These are phyloP conservation scores for Fulvia fulva DNA, from an alignment of 2,329 filamentous ascomycete species.

Conservation along the genomic window DNA sequence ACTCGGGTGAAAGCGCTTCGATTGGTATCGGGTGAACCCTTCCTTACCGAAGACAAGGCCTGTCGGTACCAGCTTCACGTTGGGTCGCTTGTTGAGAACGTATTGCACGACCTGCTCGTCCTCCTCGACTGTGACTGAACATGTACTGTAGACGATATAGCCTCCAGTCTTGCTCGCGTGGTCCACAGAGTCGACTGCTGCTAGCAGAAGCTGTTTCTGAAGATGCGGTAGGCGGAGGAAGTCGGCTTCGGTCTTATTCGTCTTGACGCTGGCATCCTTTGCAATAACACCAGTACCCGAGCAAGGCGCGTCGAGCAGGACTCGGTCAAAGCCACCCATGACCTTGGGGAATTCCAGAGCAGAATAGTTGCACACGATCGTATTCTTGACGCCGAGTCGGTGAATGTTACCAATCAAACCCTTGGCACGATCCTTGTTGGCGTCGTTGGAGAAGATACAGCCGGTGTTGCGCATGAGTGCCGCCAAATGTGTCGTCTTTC, in stretches of 20 bases:
- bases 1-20: slow-evolving; percentile 84
- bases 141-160: slow-evolving; percentile 95
- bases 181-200: slow-evolving; percentile 92
- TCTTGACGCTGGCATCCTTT: slow-evolving; percentile 95
- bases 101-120: slow-evolving; percentile 94
- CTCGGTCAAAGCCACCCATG: slow-evolving; percentile 92
- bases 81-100: slow-evolving; percentile 83
- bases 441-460: slow-evolving; percentile 92
- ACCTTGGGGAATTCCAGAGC: slow-evolving; percentile 90
- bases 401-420: slow-evolving; percentile 98
- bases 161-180: slow-evolving; percentile 88
- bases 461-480: slow-evolving; percentile 97
- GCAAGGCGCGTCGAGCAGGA: slow-evolving; percentile 90
- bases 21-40: slow-evolving; percentile 84
- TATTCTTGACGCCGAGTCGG: slow-evolving; percentile 87
- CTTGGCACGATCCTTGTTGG: slow-evolving; percentile 87
- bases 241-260: slow-evolving; percentile 93
- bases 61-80: slow-evolving; percentile 89
- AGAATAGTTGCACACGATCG: slow-evolving; percentile 92
- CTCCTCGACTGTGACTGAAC: slow-evolving; percentile 89
- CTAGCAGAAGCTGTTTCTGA: slow-evolving; percentile 88
- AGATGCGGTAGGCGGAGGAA: slow-evolving; percentile 90
- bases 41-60: slow-evolving; percentile 86
- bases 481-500: slow-evolving; percentile 95
- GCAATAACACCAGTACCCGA: slow-evolving; percentile 96